phyloP scores from a whole-genome alignment of 179 eudicot species.

The Silene vulgaris region DNA sequence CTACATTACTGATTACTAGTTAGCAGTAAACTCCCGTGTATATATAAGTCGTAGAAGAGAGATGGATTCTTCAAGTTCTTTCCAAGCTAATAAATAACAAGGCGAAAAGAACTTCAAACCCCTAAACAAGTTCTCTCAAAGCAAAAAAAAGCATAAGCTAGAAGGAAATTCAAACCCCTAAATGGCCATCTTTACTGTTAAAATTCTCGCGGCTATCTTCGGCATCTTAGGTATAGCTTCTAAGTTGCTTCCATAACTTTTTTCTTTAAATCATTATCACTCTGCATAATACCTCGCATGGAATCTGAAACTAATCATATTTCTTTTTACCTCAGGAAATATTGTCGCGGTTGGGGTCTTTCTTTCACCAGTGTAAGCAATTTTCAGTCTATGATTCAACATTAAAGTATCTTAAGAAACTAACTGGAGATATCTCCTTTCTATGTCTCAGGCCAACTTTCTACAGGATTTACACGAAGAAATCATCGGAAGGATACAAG shows the following conservation, averaged over 20 bases:
- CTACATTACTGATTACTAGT: background rate
- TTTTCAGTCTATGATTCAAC: background rate
- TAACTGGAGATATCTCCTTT: background rate
- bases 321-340: conserved; percentile 16
- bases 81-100: conserved; percentile 15
- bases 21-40: conserved; percentile 1
- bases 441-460: conserved; percentile 60
- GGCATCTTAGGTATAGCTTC: conserved; percentile 31
- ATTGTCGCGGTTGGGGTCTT: conserved; percentile 29
- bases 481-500: conserved; percentile 69
- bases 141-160: conserved; percentile 11
- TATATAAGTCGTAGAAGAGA: conserved; percentile 25
- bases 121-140: conserved; percentile 21
- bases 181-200: conserved; percentile 18
- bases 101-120: conserved; percentile 13
- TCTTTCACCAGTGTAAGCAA: conserved; percentile 30
- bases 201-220: conserved; percentile 28
- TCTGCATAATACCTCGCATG: background rate
- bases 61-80: conserved; percentile 27
- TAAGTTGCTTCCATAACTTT: background rate
- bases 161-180: conserved; percentile 13
- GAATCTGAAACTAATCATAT: background rate
- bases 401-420: background rate
- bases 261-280: background rate
- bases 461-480: conserved; percentile 48